A percentile compares a stretch with the other conserved stretches of the same genome.
These are phyloP conservation scores for Cenococcum geophilum DNA, from an alignment of 495 filamentous ascomycete species.

Conservation along the genomic window DNA sequence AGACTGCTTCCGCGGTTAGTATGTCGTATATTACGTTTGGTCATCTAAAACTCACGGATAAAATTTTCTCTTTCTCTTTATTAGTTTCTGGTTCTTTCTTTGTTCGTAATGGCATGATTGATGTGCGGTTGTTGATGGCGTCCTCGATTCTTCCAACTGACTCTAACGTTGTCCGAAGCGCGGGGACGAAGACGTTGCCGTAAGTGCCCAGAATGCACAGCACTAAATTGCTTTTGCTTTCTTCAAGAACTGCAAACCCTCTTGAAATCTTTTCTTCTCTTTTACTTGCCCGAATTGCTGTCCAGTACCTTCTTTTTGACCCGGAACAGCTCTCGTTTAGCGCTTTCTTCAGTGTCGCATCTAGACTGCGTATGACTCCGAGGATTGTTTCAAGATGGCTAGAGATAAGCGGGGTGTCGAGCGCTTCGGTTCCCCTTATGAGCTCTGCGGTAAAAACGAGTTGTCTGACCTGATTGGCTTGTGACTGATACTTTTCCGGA, in stretches of 20 bases:
- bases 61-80: too few relatives aligned
- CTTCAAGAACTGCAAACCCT: neutral
- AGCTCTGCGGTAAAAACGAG: neutral
- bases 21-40: too few relatives aligned
- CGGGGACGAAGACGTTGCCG: neutral
- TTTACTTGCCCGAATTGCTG: neutral
- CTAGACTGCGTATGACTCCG: neutral
- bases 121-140: neutral
- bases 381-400: neutral
- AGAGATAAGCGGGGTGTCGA: neutral
- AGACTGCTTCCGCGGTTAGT: too few relatives aligned
- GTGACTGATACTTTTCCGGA: neutral
- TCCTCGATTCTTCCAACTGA: neutral
- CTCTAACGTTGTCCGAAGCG: neutral
- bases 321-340: neutral
- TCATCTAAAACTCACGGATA: too few relatives aligned
- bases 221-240: neutral
- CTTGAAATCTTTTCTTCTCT: constrained; percentile 3
- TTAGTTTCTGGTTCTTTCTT: too few relatives aligned
- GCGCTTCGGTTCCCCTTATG: constrained; percentile 1
- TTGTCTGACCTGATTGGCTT: constrained; percentile 3
- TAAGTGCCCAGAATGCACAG: neutral
- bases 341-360: neutral
- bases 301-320: neutral
- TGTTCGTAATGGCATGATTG: neutral